phyloP scores from a whole-genome alignment of 208 protist species.

The Borovskyia barvae region DNA sequence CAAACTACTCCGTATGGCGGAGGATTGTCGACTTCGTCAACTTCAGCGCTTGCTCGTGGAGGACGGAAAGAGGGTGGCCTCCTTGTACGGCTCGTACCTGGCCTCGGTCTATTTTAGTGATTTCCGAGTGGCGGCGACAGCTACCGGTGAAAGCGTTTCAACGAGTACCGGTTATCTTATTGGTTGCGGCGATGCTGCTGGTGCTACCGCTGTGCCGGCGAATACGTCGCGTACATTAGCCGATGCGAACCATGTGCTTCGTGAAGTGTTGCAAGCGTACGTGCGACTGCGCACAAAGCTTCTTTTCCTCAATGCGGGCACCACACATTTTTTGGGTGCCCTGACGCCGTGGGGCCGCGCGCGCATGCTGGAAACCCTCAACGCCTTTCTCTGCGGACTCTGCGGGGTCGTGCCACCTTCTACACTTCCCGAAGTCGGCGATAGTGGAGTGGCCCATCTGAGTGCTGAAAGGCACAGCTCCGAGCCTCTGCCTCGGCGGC shows the following conservation, averaged over 20 bases:
- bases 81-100: conserved; percentile 19
- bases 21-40: conserved; percentile 18
- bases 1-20: conserved; percentile 27
- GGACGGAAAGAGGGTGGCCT: conserved; percentile 11
- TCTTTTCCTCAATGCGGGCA: conserved; percentile 46
- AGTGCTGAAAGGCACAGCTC: no score
- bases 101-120: conserved; percentile 18
- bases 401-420: conserved; percentile 6
- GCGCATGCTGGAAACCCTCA: conserved; percentile 28
- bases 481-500: neutral
- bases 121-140: neutral
- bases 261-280: conserved; percentile 50
- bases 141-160: neutral
- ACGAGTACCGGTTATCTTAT: neutral
- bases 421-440: neutral
- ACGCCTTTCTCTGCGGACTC: conserved; percentile 35
- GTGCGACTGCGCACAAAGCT: conserved; percentile 42
- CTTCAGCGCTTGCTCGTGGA: conserved; percentile 23
- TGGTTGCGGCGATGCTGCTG: neutral
- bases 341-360: conserved; percentile 42
- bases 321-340: conserved; percentile 41
- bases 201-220: neutral
- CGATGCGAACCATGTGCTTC: conserved; percentile 45
- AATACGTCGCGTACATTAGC: conserved; percentile 12
- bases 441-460: no score